Evolutionary conservation across 306 rosid genomes (phyloP), one percentile per base, ranked within the genome.

Genomic region (Trichosanthes cucumerina): DNA sequence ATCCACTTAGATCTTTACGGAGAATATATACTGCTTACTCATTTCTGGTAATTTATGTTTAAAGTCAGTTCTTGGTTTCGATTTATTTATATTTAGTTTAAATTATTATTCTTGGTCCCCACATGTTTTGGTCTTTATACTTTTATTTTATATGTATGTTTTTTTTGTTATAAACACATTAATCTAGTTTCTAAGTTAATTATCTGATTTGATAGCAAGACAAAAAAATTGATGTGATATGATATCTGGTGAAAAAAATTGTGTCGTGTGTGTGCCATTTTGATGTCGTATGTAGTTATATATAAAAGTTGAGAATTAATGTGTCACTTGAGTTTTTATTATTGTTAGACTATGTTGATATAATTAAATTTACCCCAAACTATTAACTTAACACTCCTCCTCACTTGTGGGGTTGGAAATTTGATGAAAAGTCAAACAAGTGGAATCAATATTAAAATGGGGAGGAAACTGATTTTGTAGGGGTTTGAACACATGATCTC

Each of bases 31-130:
- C 75, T 59, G 1, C 65, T 21, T 21, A 12, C 50, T 66, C 74
- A 41, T 69, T 69, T 69, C 36, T 23, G 3, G 53, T 44, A 69
- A 69, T 41, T 43, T 43, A 23, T 69, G n/a, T 43, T 43, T 69
- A 69, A 69, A 39, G 54, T 23, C 7, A 23, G 36, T 69, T 69
- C 34, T 43, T 69, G 75, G 75, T 13, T 69, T 69, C 1, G 5
- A 41, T 68, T 69, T 36, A 69, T 66, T 66, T 66, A 4, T 66
- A 66, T 66, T 66, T 65, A 1, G 49, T 65, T 66, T 38, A 19
- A n/a, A 66, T n/a, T 38, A 66, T 66, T 66, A n/a, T 38, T 66
- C 74, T 39, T 36, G 26, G 49, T n/a, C 50, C 74, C 74, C 74
- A 38, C 50, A 19, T 66, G 4, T 34, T 34, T 18, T 0, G 16